Conservation (phyloP, 2,329 filamentous ascomycete species). For the Capronia coronata region DNA sequence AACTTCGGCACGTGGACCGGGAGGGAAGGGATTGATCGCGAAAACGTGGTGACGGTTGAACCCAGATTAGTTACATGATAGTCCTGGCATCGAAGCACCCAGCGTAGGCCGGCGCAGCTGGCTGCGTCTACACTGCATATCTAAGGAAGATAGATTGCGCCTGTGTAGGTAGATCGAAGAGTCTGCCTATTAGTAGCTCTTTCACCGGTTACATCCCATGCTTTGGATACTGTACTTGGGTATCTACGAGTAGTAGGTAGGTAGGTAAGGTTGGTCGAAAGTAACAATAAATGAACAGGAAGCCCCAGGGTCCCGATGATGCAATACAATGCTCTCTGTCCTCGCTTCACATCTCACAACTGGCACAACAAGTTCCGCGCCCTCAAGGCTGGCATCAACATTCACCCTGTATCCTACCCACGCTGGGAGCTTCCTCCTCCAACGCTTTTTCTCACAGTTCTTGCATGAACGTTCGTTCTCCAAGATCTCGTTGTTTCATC, state of each 20-base stretch:
- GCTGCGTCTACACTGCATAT: no score
- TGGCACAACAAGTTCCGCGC: no score
- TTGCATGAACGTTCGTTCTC: not conserved
- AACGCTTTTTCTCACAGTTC: not conserved
- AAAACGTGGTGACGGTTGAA: not conserved
- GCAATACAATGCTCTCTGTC: not conserved
- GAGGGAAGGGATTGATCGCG: not conserved
- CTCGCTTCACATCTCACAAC: not conserved
- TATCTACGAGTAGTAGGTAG: no score
- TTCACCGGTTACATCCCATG: not conserved
- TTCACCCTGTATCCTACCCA: not conserved
- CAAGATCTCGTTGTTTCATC: not conserved
- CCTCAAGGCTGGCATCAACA: not conserved
- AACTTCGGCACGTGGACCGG: constrained; percentile 12
- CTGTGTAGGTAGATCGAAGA: not conserved
- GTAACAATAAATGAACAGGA: not conserved
- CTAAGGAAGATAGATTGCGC: no score
- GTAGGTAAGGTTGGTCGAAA: no score
- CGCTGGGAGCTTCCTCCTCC: no score
- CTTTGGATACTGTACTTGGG: no score
- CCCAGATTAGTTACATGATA: constrained; percentile 6
- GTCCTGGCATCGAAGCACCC: not conserved
- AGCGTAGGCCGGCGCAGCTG: no score
- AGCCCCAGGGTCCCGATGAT: not conserved
- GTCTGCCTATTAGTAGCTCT: not conserved